These are phyloP conservation scores for Colletotrichum truncatum DNA, from an alignment of 2,329 filamentous ascomycete genomes.

Conservation along the genomic window DNA sequence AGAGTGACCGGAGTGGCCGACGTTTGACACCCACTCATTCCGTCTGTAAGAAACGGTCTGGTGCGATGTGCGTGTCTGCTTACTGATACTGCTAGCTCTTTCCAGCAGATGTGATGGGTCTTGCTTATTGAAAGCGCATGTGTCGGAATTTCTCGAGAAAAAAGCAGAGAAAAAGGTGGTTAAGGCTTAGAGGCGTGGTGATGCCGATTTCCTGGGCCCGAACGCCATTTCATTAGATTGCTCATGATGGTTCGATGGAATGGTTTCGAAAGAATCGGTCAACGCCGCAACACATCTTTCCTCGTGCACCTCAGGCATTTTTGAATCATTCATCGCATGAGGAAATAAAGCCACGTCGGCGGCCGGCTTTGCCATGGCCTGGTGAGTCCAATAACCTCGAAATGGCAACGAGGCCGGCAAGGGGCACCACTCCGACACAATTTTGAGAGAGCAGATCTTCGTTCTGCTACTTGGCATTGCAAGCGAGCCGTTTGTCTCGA, in stretches of 20 bases:
- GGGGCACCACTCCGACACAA: conserved; percentile 9
- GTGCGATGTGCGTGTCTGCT: too few relatives aligned
- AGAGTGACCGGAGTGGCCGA: too few relatives aligned
- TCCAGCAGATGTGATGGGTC: neutral
- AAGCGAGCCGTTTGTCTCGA: conserved; percentile 43
- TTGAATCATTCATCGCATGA: conserved; percentile 12
- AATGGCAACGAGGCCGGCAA: conserved; percentile 13
- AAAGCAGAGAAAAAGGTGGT: neutral
- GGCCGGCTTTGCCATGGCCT: conserved; percentile 11
- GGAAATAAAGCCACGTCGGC: neutral
- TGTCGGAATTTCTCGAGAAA: too few relatives aligned
- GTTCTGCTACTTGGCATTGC: conserved; percentile 33
- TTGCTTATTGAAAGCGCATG: neutral
- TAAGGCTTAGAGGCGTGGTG: neutral
- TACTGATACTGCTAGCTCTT: too few relatives aligned
- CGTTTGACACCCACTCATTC: too few relatives aligned
- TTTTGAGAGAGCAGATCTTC: conserved; percentile 39
- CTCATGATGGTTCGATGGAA: neutral
- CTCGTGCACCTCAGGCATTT: neutral
- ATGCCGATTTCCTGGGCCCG: neutral
- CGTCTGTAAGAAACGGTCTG: neutral
- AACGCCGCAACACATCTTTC: neutral
- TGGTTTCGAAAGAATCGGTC: neutral
- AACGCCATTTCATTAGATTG: neutral
- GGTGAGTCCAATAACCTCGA: neutral